Evolutionary conservation across 2,329 filamentous ascomycete species (phyloP).

Genomic region (Pyrenophora seminiperda): DNA sequence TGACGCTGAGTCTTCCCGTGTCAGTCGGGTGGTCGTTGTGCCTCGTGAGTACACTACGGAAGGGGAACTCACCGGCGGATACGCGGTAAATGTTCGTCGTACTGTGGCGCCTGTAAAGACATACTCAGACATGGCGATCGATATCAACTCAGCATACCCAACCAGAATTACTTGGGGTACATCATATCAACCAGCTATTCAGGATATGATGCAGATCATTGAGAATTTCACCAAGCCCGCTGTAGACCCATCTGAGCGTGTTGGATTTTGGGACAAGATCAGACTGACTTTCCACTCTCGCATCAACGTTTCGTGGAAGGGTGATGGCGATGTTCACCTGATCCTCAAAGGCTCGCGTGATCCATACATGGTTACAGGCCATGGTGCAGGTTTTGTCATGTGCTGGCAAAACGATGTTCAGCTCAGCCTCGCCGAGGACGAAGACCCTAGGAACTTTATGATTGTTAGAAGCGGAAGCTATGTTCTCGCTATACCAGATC

Average conservation of each 20-base stretch:
- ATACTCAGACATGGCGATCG: slow-evolving; percentile 88
- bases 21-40: slow-evolving; percentile 82
- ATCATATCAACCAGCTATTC: slow-evolving; percentile 95
- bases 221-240: slow-evolving; percentile 97
- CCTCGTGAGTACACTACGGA: slow-evolving; percentile 65
- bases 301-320: slow-evolving; percentile 87
- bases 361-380: slow-evolving; percentile 89
- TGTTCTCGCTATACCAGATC: slow-evolving; percentile 91
- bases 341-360: slow-evolving; percentile 89
- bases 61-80: slow-evolving; percentile 68
- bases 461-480: slow-evolving; percentile 95
- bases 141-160: slow-evolving; percentile 90
- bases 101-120: slow-evolving; percentile 96
- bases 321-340: slow-evolving; percentile 92
- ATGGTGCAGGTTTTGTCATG: slow-evolving; percentile 95
- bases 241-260: slow-evolving; percentile 87
- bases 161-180: slow-evolving; percentile 97
- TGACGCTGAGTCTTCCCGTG: slow-evolving; percentile 76
- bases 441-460: slow-evolving; percentile 93
- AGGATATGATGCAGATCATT: slow-evolving; percentile 99
- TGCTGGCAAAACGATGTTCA: slow-evolving; percentile 95
- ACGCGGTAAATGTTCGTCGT: slow-evolving; percentile 82
- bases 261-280: slow-evolving; percentile 99
- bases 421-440: slow-evolving; percentile 81
- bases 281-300: slow-evolving; percentile 91